Conservation (phyloP, 805 yeast species). For the Yarrowia hollandica region DNA sequence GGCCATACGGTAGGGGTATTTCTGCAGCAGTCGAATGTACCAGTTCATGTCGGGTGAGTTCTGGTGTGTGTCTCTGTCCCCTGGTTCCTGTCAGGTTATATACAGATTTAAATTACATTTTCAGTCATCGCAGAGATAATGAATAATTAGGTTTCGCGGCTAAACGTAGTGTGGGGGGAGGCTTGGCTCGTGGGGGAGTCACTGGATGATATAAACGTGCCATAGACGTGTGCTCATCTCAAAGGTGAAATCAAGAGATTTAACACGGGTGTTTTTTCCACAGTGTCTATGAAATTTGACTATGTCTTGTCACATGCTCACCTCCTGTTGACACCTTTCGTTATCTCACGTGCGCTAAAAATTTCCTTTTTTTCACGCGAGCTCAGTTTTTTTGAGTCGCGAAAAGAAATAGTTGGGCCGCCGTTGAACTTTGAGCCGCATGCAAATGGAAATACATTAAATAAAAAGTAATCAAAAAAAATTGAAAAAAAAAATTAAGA, state of each 20-base stretch:
- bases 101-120: not conserved
- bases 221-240: too few relatives aligned
- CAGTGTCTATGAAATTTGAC: too few relatives aligned
- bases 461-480: too few relatives aligned
- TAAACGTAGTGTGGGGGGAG: conserved; percentile 4
- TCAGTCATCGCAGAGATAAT: conserved; percentile 6
- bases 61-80: not conserved
- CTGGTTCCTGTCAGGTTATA: not conserved
- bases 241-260: not conserved
- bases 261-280: too few relatives aligned
- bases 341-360: conserved; percentile 16
- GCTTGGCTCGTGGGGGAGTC: too few relatives aligned
- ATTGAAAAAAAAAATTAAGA: too few relatives aligned
- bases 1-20: conserved; percentile 27
- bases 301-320: too few relatives aligned
- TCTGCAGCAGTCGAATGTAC: conserved; percentile 26
- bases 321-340: too few relatives aligned
- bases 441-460: too few relatives aligned
- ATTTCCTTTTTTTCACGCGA: conserved; percentile 21
- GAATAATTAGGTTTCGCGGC: conserved; percentile 21
- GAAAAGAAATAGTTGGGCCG: not conserved
- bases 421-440: not conserved
- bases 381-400: not conserved
- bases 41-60: conserved; percentile 26
- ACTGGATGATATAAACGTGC: too few relatives aligned